These are phyloP conservation scores for Globisporangium splendens DNA, from an alignment of 352 stramenopile species.

Conservation along the genomic window DNA sequence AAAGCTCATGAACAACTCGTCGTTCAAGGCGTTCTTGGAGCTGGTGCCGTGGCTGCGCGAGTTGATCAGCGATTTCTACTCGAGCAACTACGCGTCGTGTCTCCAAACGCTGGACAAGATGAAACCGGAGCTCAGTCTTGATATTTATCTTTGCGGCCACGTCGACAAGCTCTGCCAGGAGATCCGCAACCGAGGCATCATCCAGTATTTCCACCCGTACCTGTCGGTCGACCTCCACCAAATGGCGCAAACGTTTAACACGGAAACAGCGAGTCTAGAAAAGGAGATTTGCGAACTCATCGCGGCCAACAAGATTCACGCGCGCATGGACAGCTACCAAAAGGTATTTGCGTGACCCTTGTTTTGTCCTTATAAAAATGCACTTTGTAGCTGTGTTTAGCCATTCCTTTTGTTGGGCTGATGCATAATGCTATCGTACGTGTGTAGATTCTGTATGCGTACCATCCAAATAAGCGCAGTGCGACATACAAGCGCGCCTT, in stretches of 20 bases:
- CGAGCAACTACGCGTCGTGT: conserved; percentile 81
- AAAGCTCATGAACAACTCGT: conserved; percentile 83
- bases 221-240: conserved; percentile 81
- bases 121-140: conserved; percentile 66
- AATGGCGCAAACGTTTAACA: conserved; percentile 87
- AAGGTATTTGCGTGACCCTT: conserved; percentile 40
- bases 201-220: conserved; percentile 89
- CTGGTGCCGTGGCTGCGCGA: conserved; percentile 84
- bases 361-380: neutral
- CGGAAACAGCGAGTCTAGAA: conserved; percentile 51
- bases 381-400: neutral
- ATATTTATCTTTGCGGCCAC: conserved; percentile 77
- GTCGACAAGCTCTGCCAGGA: conserved; percentile 72
- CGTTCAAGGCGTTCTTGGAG: conserved; percentile 88
- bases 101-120: conserved; percentile 69
- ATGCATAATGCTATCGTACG: neutral
- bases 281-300: conserved; percentile 82
- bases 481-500: conserved; percentile 79
- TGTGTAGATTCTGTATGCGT: conserved; percentile 69
- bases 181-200: conserved; percentile 82
- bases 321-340: conserved; percentile 86
- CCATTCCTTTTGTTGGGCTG: neutral
- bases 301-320: conserved; percentile 59
- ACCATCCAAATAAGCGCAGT: conserved; percentile 74
- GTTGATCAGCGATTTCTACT: conserved; percentile 87